Base-by-base conservation (phyloP, 805 yeast genomes). In the Candida broadrunensis region DNA sequence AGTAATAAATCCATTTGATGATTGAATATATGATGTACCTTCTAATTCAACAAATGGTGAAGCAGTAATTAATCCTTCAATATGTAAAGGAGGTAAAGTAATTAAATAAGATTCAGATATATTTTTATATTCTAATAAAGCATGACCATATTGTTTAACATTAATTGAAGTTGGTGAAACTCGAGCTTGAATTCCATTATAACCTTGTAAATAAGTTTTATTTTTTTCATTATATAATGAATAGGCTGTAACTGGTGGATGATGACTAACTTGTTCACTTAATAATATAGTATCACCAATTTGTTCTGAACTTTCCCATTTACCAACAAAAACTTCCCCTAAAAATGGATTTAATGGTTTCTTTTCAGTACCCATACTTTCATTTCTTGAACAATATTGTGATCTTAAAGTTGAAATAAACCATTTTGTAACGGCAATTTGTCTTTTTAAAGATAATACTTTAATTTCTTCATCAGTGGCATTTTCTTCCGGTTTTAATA, bases 231-330 rank as follows among this genome's bases (percentile, higher is more conserved):
- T 89, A 55, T 78, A 68, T 41, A 93, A 77, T 33, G 89, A 78
- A 60, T 89, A 93, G 5, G 93, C 97, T n/a, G 98, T 90, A 26
- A 86, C 83, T 19, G 99, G 98, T 14, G 99, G 99, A 63, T 93
- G 99, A 67, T 93, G 99, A 46, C 90, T 82, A 12, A 93, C 97
- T 66, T 93, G 99, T 65, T 93, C 99, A 48, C 90, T 80, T 40
- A 88, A 56, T 37, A 91, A 70, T 11, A 80, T 65, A 19, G 96
- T 86, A 46, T 87, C 95, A 32, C 96, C 96, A 13, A 78, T 63
- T 40, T 66, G 70, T 33, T 74, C 77, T 13, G 56, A 47, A 49
- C 81, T 88, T 3, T 65, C 67, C 96, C 97, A 89, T 55, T 84
- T 81, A 36, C 97, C 98, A 29, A 88, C 85, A 55, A 90, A 93